Evolutionary conservation across 2,329 filamentous ascomycete genomes (phyloP).

Genomic region (Aspergillus fumigatus): DNA sequence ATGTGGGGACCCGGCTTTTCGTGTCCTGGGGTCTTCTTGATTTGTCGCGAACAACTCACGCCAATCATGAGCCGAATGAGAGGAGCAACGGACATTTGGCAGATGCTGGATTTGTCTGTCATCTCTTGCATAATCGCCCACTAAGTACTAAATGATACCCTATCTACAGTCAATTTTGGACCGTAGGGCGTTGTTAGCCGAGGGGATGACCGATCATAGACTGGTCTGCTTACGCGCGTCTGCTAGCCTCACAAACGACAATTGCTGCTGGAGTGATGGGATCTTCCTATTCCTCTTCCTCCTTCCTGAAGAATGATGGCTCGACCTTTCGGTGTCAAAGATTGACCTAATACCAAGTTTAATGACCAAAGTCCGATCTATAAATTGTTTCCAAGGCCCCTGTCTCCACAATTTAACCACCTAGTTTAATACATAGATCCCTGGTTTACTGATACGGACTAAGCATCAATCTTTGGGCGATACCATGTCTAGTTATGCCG

Average conservation of each 20-base stretch:
- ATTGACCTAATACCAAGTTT: background rate
- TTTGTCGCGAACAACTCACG: background rate
- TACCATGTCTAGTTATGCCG: slow-evolving; percentile 15
- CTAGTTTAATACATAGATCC: background rate
- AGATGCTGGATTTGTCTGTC: background rate
- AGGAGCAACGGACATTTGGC: background rate
- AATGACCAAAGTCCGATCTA: background rate
- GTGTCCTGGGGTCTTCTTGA: background rate
- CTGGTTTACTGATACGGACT: background rate
- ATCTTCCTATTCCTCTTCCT: background rate
- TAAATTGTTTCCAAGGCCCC: background rate
- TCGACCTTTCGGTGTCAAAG: background rate
- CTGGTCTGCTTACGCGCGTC: background rate
- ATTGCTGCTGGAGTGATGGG: background rate
- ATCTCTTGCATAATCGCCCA: background rate
- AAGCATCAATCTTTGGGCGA: background rate
- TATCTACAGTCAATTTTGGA: background rate
- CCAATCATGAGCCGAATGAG: background rate
- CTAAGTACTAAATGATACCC: background rate
- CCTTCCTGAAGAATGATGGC: background rate
- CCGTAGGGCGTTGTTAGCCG: background rate
- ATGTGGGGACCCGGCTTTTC: background rate
- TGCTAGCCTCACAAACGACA: background rate
- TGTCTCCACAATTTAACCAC: background rate
- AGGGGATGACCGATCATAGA: background rate